These are phyloP conservation scores for Epichloe coenophiala DNA, from an alignment of 2,329 filamentous ascomycete genomes.

Conservation along the genomic window DNA sequence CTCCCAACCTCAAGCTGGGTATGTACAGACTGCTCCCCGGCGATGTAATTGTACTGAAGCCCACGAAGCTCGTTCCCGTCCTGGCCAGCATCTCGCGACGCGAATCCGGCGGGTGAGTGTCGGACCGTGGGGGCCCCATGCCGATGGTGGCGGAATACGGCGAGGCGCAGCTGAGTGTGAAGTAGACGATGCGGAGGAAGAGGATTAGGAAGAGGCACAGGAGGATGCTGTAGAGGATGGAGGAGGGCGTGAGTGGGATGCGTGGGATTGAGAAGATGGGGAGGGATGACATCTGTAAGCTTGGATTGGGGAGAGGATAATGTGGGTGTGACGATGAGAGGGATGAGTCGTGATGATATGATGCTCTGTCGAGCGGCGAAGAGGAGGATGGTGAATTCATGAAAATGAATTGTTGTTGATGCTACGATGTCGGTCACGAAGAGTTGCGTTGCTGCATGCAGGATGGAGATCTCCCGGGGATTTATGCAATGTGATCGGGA, in stretches of 20 bases:
- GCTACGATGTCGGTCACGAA: no score
- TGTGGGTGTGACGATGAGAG: no score
- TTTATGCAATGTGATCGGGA: no score
- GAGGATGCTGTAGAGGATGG: neutral
- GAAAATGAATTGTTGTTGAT: no score
- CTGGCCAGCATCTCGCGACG: neutral
- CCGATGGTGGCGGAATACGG: neutral
- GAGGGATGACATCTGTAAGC: no score
- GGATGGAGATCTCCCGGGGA: no score
- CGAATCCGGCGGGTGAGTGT: neutral
- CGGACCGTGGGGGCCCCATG: neutral
- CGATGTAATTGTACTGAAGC: neutral
- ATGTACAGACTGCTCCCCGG: neutral
- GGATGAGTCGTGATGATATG: no score
- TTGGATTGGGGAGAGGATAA: no score
- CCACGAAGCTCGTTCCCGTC: neutral
- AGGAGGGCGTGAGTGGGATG: neutral
- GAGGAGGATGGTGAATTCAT: no score
- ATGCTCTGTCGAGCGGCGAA: no score
- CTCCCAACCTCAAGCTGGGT: neutral
- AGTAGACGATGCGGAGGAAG: slow-evolving; percentile 1
- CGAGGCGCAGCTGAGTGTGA: neutral
- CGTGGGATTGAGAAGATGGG: no score
- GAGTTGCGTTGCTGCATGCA: no score
- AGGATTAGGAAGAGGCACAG: slow-evolving; percentile 1